Base-by-base conservation (phyloP, 768 basidiomycete genomes). In the Pholiota molesta region DNA sequence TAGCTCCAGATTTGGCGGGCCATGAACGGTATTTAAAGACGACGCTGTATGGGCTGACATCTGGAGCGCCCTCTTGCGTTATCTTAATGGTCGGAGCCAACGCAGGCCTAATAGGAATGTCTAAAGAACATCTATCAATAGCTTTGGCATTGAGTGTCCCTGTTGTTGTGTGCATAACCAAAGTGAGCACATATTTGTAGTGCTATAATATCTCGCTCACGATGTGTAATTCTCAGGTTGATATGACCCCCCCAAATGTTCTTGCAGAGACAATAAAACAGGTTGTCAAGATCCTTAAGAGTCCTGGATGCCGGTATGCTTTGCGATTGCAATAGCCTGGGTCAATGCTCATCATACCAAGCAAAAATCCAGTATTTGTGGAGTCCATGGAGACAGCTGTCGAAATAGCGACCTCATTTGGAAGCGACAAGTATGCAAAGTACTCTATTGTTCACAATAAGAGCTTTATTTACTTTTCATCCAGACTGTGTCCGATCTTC, bases 61-160 rank as follows among this genome's bases (percentile, higher is more conserved):
- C 95, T 4, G 94, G 95, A 29, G 90, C 94, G 0, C 95, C 97
- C 58, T 97, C 88, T 60, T 97, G 91, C 71, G 91, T 93, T 13
- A 88, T 97, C 58, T 79, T 99, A 51, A 96, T 97, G 78, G 92
- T 99, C 11, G 97, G 96, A 21, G 95, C 89, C 8, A 99, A 99
- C 72, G 97, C 97, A 1, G 93, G 93, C 8, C 73, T 94, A 44
- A 94, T 94, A 64, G 85, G 93, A 55, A 94, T 95, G 94, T 93
- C 90, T 35, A 95, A 98, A 75, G 97, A 99, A 73, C 97, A 99
- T 74, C 79, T 99, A 11, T 94, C 97, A 0, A 96, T 99, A 62
- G 88, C 97, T 3, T 81, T 99, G 1, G 97, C 97, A 5, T 77
- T 99, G 55, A 94, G 90, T 69, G 92, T 99, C 1, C 97, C 97